Evolutionary conservation across 2,329 filamentous ascomycete genomes (phyloP), one percentile per base, ranked within the genome.

Genomic region (Dactylellina drechsleri): DNA sequence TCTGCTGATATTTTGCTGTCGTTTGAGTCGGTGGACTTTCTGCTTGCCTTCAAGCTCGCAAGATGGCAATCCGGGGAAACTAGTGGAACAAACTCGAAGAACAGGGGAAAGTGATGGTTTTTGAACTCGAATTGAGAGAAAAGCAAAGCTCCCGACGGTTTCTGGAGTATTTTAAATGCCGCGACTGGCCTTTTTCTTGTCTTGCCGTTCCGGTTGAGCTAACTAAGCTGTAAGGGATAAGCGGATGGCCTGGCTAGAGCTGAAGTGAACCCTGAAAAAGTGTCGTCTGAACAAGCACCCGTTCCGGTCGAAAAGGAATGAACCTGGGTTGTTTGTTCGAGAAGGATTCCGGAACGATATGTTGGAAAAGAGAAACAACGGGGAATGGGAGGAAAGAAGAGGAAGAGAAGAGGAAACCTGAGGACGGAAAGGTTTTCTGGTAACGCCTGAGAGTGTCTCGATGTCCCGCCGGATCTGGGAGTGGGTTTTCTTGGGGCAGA

Each of bases 271-370:
- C 50, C 64, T 59, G 50, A 47, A 60, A 36, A 36, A 53, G 43
- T 54, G 53, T 68, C 64, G 71, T 75, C 64, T 36, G 64, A 65
- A 71, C 66, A 65, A 49, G 52, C n/a, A 36, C 50, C 47, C 26
- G 53, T 45, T 71, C 41, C 45, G 58, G 64, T 58, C 41, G 52
- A 62, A 58, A 60, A 65, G 47, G 59, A 59, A 54, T 52, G 52
- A 50, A 54, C 52, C 52, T 52, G 40, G 66, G 58, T 58, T 8
- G 45, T 16, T 28, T 16, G 59, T 62, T 62, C 59, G 45, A 62
- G 49, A 62, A 62, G 45, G 31, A 52, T 52, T 62, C 45, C 41
- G 26, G 59, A 49, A 43, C 40, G 54, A 53, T 53, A 28, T 43
- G 4, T 18, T 7, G 26, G 54, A 53, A 20, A 28, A 50, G 28